Conservation (phyloP, 2,329 filamentous ascomycete species). For the Chalaropsis ovoidea region DNA sequence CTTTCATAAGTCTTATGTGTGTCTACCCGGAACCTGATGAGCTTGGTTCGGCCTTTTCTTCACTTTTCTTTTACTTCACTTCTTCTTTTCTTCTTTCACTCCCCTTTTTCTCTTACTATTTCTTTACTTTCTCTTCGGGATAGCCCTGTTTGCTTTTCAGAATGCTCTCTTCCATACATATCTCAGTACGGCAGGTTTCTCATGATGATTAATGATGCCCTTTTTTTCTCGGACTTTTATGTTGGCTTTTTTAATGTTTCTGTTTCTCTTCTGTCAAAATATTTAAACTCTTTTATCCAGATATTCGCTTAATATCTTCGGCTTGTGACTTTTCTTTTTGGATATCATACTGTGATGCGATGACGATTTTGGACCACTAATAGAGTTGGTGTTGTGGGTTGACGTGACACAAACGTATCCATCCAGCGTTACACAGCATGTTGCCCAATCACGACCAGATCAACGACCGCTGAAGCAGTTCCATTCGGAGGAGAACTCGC, state of each 20-base stretch:
- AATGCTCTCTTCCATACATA: slow-evolving; percentile 9
- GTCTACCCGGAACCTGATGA: background rate
- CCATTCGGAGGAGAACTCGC: no score
- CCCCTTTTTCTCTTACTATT: background rate
- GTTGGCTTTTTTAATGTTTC: slow-evolving; percentile 8
- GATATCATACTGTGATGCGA: background rate
- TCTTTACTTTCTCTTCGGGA: slow-evolving; percentile 9
- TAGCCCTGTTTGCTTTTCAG: background rate
- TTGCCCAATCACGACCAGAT: no score
- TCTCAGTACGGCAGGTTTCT: slow-evolving; percentile 3
- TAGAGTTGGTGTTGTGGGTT: background rate
- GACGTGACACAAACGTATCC: background rate
- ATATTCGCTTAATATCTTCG: background rate
- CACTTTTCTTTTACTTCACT: background rate
- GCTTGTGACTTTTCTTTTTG: background rate
- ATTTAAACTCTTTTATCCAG: background rate
- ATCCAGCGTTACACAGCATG: background rate
- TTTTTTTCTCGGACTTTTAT: slow-evolving; percentile 5
- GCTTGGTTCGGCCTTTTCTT: background rate
- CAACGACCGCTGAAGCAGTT: no score
- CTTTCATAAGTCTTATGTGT: background rate
- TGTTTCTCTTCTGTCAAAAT: background rate
- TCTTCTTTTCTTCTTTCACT: background rate
- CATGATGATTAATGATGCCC: slow-evolving; percentile 11
- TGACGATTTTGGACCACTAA: no score